phyloP scores from a whole-genome alignment of 1,284 basidiomycete genomes.

The Puccinia novopanici region DNA sequence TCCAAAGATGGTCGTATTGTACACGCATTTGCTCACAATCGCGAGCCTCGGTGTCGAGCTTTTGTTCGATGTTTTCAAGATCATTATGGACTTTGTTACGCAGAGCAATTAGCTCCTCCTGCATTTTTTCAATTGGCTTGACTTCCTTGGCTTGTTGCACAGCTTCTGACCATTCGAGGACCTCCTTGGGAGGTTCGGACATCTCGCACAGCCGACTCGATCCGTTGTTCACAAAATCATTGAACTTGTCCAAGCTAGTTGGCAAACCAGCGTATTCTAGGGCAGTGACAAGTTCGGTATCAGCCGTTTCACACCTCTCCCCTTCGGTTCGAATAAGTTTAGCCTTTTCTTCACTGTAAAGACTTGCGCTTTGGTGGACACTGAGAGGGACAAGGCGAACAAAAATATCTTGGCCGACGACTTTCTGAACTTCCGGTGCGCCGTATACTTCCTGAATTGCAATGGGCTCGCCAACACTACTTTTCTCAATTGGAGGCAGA shows the following conservation, averaged over 20 bases:
- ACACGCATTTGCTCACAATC: conserved; percentile 63
- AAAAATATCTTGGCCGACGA: conserved; percentile 92
- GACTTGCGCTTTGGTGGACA: conserved; percentile 91
- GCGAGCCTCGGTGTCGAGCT: conserved; percentile 61
- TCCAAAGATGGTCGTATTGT: conserved; percentile 83
- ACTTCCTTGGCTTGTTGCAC: conserved; percentile 69
- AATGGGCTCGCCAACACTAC: conserved; percentile 73
- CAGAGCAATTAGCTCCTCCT: conserved; percentile 62
- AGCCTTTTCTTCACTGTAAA: conserved; percentile 98
- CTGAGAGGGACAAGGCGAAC: conserved; percentile 82
- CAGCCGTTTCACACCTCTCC: conserved; percentile 79
- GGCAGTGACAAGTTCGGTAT: conserved; percentile 76
- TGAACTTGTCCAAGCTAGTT: conserved; percentile 73
- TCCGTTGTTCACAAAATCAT: conserved; percentile 71
- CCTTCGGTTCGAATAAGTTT: conserved; percentile 88
- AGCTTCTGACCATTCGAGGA: conserved; percentile 76
- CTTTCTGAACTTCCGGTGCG: conserved; percentile 86
- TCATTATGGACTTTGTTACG: conserved; percentile 53
- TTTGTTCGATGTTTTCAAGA: conserved; percentile 51
- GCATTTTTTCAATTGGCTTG: conserved; percentile 68
- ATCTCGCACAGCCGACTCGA: conserved; percentile 61
- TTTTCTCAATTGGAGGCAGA: conserved; percentile 76
- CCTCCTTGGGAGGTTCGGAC: conserved; percentile 70
- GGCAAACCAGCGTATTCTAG: conserved; percentile 82
- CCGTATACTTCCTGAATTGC: conserved; percentile 92